Evolutionary conservation across 345 rosid species (phyloP).

Genomic region (Acer negundo): DNA sequence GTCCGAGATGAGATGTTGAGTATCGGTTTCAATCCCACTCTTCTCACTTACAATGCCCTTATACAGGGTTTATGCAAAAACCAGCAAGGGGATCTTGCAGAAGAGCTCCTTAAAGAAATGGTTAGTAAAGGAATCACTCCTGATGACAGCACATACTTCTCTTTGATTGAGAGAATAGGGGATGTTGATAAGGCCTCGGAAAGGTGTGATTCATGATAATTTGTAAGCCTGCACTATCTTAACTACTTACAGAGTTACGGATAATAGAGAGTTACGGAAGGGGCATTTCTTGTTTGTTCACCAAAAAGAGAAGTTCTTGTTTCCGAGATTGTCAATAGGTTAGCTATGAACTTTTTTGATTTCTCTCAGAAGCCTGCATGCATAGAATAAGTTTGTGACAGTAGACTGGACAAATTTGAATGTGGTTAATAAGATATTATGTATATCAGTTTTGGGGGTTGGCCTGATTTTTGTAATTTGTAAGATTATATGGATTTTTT

Average conservation of each 20-base stretch:
- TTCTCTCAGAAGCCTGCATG: not conserved
- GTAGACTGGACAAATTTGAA: not conserved
- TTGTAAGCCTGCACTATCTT: not conserved
- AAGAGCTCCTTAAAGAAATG: constrained; percentile 81
- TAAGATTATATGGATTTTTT: not conserved
- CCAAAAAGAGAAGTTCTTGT: not conserved
- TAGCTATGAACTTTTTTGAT: not conserved
- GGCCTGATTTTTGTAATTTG: not conserved
- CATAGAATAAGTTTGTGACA: not conserved
- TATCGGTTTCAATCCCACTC: constrained; percentile 83
- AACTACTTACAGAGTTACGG: not conserved
- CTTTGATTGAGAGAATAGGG: constrained; percentile 70
- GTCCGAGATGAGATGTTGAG: constrained; percentile 85
- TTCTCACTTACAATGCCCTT: constrained; percentile 82
- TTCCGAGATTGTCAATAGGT: not conserved
- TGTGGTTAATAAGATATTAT: not conserved
- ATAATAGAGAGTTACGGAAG: not conserved
- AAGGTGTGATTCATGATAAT: constrained; percentile 12
- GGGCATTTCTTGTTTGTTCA: not conserved
- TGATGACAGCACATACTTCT: constrained; percentile 68
- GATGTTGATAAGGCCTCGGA: constrained; percentile 14
- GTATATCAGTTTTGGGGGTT: not conserved
- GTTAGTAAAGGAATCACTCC: constrained; percentile 78
- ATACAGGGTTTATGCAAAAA: constrained; percentile 76
- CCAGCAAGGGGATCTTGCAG: constrained; percentile 70